Evolutionary conservation across 2,329 filamentous ascomycete genomes (phyloP), one percentile per base, ranked within the genome.

Genomic region (Colletotrichum melonis): DNA sequence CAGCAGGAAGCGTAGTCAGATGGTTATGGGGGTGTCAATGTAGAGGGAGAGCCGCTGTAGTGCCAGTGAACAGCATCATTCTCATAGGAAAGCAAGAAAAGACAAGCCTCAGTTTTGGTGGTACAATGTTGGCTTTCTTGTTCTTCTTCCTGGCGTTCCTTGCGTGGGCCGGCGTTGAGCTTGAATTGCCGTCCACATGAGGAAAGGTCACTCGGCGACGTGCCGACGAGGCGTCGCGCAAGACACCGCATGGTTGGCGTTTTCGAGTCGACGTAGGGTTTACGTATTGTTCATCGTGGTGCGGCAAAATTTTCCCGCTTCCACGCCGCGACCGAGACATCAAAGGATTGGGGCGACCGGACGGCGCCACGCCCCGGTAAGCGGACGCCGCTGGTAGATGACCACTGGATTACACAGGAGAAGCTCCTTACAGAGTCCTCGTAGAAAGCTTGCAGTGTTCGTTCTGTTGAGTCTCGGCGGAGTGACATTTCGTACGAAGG

Each of bases 151-250:
- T 59, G 59, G 70, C 59, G 70, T 60, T 59, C n/a, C 66, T 69
- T 69, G 59, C 65, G 38, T 11, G n/a, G 62, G 28, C 35, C 42
- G 66, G 70, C 70, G 70, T 72, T 69, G 70, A 65, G 66, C 55
- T 70, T 60, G 66, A 65, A 46, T 59, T 60, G 55, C 55, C 42
- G 26, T 65, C 66, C 60, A 22, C 64, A 55, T 70, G 24, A 24
- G 67, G 32, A 60, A 73, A 55, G 64, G 67, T 32, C 59, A 14
- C 55, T 65, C 60, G 70, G 70, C 70, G 55, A 57, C 60, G 66
- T 62, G 67, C 67, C 67, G 59, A 70, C 55, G 58, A 32, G 49
- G 58, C 46, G 66, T 54, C 24, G 56, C 58, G 60, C 60, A 52
- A 58, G 60, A 58, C 38, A 35, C 67, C 60, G 54, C 14, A 42